phyloP scores from a whole-genome alignment of 345 rosid species.

The Eucalyptus polybractea region DNA sequence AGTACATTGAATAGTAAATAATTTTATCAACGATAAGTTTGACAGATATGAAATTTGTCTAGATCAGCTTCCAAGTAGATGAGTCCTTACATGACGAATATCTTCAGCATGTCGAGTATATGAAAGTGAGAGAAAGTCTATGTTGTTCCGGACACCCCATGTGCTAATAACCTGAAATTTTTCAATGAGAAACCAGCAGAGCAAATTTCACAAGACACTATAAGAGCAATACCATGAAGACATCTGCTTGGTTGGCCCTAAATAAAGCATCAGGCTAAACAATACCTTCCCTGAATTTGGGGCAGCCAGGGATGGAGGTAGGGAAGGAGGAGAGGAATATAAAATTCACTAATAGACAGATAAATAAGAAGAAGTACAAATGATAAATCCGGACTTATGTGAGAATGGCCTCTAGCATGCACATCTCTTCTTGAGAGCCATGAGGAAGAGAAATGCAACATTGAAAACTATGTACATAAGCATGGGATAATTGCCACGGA shows the following conservation, averaged over 20 bases:
- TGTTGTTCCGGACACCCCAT: slow-evolving; percentile 59
- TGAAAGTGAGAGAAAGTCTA: slow-evolving; percentile 60
- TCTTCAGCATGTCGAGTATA: slow-evolving; percentile 58
- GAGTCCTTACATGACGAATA: slow-evolving; percentile 37
- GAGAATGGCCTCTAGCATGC: neutral
- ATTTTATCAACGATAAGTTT: neutral
- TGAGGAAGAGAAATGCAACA: neutral
- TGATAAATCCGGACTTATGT: neutral
- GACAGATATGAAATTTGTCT: neutral
- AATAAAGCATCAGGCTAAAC: neutral
- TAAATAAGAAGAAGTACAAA: neutral
- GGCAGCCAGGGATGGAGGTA: neutral
- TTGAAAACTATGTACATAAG: neutral
- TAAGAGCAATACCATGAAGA: neutral
- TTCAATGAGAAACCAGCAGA: neutral
- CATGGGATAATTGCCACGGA: neutral
- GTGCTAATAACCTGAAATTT: slow-evolving; percentile 46
- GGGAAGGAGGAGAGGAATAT: neutral
- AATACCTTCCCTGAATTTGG: neutral
- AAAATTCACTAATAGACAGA: neutral
- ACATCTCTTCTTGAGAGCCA: neutral
- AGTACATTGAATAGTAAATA: neutral
- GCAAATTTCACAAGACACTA: neutral
- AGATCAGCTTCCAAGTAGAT: neutral
- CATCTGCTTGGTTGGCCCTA: neutral